Base-by-base conservation (phyloP, 805 yeast species). In the Yarrowia keelungensis region DNA sequence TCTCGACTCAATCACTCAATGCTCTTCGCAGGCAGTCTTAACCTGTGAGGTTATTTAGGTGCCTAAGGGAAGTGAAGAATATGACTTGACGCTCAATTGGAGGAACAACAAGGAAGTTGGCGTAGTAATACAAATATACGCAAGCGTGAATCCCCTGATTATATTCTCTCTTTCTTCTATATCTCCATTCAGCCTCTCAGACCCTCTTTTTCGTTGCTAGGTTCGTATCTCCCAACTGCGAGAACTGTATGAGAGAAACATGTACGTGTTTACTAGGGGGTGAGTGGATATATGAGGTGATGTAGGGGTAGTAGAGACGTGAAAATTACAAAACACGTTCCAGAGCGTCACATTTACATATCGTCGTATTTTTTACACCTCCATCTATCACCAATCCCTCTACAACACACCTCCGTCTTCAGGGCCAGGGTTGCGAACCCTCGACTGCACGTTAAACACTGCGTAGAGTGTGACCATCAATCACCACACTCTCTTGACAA, bases 391-490 rank as follows among this genome's bases (percentile, higher is more conserved):
- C 26, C 43, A 36, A 51, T 39, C 35, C 11, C 32, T 35, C 59
- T 16, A 22, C 32, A 38, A 5, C 32, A 19, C 36, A 9, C 16
- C 19, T 11, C 8, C 58, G n/a, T 8, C 4, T 10, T 11, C 64
- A 56, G 64, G 64, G 64, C 64, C 64, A 56, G 64, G 64, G 64
- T 56, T 56, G 47, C 41, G 49, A 53, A 53, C 59, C 45, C 56
- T 51, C 56, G 22, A 51, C 56, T 53, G 59, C 64, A 56, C 64
- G 47, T 56, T 41, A 56, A 32, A 39, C 45, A 7, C 8, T 14
- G 56, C 42, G 10, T n/a, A 14, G 43, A 26, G 42, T 10, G 43
- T 54, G 46, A 54, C 46, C 46, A 53, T 41, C 61, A 54, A 56
- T 56, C 64, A 56, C 49, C 64, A 56, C 64, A 42, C 47, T 8